These are phyloP conservation scores for Tuber melanosporum DNA, from an alignment of 495 filamentous ascomycete genomes.

Conservation along the genomic window DNA sequence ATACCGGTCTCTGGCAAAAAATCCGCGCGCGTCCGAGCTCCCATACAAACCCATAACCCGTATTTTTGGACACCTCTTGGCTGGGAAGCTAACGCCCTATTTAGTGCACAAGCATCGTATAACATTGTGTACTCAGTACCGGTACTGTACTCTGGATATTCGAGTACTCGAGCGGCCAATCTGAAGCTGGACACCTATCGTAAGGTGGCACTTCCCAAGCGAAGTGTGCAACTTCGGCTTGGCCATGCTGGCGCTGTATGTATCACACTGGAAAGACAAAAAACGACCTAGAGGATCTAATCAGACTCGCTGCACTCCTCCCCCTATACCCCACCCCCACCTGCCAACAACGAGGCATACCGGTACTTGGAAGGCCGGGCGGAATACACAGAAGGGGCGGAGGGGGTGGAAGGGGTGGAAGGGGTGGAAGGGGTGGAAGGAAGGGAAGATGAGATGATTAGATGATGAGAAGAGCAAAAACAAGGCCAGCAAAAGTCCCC, in stretches of 20 bases:
- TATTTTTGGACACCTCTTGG: no score
- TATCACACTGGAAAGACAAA: neutral
- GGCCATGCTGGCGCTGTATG: no score
- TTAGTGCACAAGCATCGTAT: neutral
- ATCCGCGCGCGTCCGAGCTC: no score
- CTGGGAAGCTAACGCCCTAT: neutral
- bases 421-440: no score
- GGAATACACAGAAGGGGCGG: neutral
- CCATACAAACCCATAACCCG: no score
- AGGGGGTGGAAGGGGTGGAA: no score
- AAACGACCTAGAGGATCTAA: neutral
- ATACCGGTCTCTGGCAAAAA: no score
- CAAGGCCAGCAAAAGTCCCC: neutral
- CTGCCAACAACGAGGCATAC: neutral
- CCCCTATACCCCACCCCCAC: neutral
- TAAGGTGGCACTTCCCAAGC: no score
- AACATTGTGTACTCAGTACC: neutral
- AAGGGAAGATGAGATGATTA: no score
- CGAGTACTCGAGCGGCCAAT: no score
- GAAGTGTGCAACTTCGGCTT: no score
- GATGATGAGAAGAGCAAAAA: neutral
- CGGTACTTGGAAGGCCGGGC: neutral
- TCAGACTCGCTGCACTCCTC: neutral
- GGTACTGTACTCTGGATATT: no score
- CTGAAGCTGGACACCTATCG: neutral